phyloP scores from a whole-genome alignment of 192 early-diverging fungal genomes.

The Linnemannia elongata region DNA sequence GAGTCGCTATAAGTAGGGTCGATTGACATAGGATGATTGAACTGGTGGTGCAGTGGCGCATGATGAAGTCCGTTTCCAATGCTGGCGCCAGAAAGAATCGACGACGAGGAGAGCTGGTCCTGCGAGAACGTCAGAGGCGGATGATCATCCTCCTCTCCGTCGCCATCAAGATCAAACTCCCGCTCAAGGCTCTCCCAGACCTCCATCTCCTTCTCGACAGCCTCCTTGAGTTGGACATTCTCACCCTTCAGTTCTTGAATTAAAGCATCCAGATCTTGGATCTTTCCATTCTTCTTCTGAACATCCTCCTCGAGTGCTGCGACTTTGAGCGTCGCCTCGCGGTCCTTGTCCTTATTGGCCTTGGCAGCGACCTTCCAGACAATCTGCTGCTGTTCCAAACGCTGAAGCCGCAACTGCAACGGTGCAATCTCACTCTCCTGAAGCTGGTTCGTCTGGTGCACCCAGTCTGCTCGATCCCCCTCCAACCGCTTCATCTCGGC shows the following conservation, averaged over 20 bases:
- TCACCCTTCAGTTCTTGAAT: conserved; percentile 19
- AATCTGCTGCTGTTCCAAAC: conserved; percentile 47
- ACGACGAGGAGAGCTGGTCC: neutral
- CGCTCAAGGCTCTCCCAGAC: conserved; percentile 46
- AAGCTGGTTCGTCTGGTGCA: conserved; percentile 6
- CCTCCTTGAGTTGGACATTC: conserved; percentile 19
- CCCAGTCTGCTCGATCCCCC: conserved; percentile 26
- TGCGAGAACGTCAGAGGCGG: neutral
- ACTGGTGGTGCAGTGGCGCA: neutral
- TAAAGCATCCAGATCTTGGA: conserved; percentile 14
- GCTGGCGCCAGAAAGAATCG: neutral
- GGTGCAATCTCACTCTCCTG: conserved; percentile 47
- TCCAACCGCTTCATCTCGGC: conserved; percentile 39
- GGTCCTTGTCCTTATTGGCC: conserved; percentile 49
- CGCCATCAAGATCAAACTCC: conserved; percentile 16
- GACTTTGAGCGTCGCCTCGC: conserved; percentile 22
- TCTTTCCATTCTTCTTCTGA: conserved; percentile 8
- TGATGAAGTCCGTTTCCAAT: neutral
- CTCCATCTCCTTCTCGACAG: conserved; percentile 41
- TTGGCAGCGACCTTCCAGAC: conserved; percentile 52
- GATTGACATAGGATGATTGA: neutral
- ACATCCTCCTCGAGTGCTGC: conserved; percentile 35
- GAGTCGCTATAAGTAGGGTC: conserved; percentile 11
- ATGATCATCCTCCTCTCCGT: neutral
- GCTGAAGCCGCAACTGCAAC: conserved; percentile 46